Evolutionary conservation across 495 filamentous ascomycete species (phyloP), one percentile per base, ranked within the genome.

Genomic region (Neohortaea acidophila): DNA sequence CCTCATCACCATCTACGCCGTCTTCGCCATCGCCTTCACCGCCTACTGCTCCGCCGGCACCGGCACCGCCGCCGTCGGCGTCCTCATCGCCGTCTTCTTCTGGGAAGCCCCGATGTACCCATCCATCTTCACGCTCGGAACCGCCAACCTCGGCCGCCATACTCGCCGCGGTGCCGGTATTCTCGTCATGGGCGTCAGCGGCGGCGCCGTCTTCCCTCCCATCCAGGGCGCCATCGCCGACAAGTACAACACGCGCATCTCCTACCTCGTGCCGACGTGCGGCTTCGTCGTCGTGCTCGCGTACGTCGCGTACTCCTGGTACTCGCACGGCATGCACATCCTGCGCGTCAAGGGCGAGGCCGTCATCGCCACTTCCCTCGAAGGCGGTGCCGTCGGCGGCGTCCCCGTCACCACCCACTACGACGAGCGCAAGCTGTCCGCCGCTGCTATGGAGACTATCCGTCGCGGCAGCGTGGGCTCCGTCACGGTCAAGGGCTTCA

Each of bases 41-140:
- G 62, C 63, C 9, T 49, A 48, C 45, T 35, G 49, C 36, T 39
- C 30, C 25, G 33, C 45, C 11, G 46, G 46, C 17, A 24, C 44
- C 3, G 59, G 58, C 1, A 55, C 70, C 33, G 52, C 58, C 2
- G 72, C 70, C 17, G 44, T 76, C 35, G 63, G 61, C 46, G 68
- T 70, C 61, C 56, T 76, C 8, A 72, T 63, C 44, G 23, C 69
- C 30, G 64, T 63, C 10, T 63, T 75, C 10, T 77, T 77, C 59
- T 77, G 75, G 48, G 69, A 77, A 52, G 68, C 64, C 3, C 65
- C 73, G 41, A 70, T 68, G 33, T 75, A 75, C 57, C 73, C 73
- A 1, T 75, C 73, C 4, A 75, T 77, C 44, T 65, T 76, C 38
- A 69, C 72, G 0, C 59, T 77, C 21, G 66, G 69, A 5, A 77